These are phyloP conservation scores for Castanospermum australe DNA, from an alignment of 306 rosid species.

Conservation along the genomic window DNA sequence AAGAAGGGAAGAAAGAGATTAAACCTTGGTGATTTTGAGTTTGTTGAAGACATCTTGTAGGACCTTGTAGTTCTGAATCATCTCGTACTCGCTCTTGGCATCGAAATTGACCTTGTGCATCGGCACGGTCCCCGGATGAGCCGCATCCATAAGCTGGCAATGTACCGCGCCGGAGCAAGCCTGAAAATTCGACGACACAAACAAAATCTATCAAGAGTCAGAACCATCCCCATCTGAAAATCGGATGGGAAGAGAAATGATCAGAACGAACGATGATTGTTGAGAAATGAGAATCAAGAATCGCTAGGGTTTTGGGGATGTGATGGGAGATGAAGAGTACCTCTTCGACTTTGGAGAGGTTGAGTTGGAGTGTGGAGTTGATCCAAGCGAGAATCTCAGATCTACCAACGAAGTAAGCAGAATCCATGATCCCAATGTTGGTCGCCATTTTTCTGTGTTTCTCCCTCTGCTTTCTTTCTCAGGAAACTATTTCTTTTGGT, in stretches of 20 bases:
- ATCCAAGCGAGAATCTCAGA: conserved; percentile 94
- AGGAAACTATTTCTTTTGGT: too few relatives aligned
- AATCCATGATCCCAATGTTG: conserved; percentile 90
- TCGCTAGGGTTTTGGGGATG: neutral
- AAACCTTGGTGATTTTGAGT: conserved; percentile 95
- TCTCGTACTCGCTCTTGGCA: conserved; percentile 90
- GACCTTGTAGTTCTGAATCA: conserved; percentile 98
- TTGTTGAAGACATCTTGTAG: conserved; percentile 94
- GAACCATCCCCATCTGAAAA: neutral
- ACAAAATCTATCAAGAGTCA: neutral
- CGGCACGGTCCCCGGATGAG: conserved; percentile 86
- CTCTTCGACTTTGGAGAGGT: conserved; percentile 85
- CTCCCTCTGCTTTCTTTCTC: neutral
- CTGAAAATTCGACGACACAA: conserved; percentile 37
- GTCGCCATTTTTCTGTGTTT: conserved; percentile 64
- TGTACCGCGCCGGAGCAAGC: conserved; percentile 95
- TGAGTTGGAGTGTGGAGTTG: conserved; percentile 88
- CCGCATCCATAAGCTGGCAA: conserved; percentile 89
- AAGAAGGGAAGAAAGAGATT: too few relatives aligned
- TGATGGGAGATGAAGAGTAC: neutral
- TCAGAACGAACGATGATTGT: too few relatives aligned
- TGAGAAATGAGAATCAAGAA: neutral
- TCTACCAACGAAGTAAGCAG: conserved; percentile 94
- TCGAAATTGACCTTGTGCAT: conserved; percentile 99
- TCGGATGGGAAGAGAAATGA: neutral